Evolutionary conservation across 805 yeast genomes (phyloP).

Genomic region (Candida coleopterorum): DNA sequence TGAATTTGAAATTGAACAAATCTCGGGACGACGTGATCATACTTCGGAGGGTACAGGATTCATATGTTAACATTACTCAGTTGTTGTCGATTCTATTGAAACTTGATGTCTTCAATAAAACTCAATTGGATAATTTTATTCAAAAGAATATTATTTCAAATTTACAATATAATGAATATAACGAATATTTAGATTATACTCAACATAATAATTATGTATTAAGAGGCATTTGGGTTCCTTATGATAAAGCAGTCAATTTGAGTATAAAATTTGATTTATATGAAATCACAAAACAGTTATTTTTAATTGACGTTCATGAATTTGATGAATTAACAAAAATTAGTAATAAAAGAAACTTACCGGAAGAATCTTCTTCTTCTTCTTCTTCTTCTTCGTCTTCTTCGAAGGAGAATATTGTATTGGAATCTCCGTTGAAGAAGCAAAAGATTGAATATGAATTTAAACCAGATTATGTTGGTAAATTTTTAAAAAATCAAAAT

Average conservation of each 20-base stretch:
- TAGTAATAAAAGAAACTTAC: constrained; percentile 14
- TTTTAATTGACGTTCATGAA: constrained; percentile 42
- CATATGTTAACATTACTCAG: constrained; percentile 36
- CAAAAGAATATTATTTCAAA: constrained; percentile 29
- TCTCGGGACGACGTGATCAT: constrained; percentile 15
- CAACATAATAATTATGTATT: constrained; percentile 22
- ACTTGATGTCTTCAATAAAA: constrained; percentile 20
- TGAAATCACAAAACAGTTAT: constrained; percentile 30
- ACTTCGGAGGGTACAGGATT: constrained; percentile 39
- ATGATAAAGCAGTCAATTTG: constrained; percentile 38
- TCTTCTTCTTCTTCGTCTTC: too few relatives aligned
- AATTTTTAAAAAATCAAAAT: constrained; percentile 21
- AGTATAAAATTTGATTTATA: constrained; percentile 37
- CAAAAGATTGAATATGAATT: constrained; percentile 16
- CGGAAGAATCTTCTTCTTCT: constrained; percentile 13
- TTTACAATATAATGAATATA: constrained; percentile 23
- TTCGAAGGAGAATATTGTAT: constrained; percentile 8
- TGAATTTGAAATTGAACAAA: constrained; percentile 14
- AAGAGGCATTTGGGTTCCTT: constrained; percentile 40
- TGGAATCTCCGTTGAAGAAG: constrained; percentile 31
- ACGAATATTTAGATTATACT: constrained; percentile 23
- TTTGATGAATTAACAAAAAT: constrained; percentile 32
- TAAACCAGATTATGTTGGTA: constrained; percentile 3
- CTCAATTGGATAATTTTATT: constrained; percentile 27
- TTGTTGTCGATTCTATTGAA: constrained; percentile 29